These are phyloP conservation scores for Haberlea rhodopensis DNA, from an alignment of 257 asterid species.

Conservation along the genomic window DNA sequence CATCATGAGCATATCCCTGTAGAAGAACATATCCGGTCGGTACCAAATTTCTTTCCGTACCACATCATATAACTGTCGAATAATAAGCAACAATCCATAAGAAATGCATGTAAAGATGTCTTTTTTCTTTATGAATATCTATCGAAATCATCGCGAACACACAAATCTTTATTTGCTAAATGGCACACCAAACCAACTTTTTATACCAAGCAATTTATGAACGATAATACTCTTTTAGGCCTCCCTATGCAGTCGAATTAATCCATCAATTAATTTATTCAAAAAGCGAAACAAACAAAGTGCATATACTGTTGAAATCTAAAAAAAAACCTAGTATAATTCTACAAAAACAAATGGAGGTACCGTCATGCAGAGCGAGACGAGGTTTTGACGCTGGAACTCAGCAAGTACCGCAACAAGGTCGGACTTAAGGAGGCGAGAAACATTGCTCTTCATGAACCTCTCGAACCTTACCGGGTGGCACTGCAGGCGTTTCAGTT, in stretches of 20 bases:
- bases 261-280: not conserved
- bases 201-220: not conserved
- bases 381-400: conserved; percentile 87
- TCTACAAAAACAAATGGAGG: not conserved
- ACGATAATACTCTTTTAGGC: not conserved
- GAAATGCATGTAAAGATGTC: not conserved
- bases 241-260: not conserved
- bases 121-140: not conserved
- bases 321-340: not conserved
- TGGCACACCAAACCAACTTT: not conserved
- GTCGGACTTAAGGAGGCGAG: conserved; percentile 89
- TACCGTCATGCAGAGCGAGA: conserved; percentile 75
- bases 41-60: conserved; percentile 88
- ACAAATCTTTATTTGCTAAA: too few relatives aligned
- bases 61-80: conserved; percentile 61
- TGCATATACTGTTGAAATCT: not conserved
- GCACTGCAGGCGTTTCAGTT: conserved; percentile 78
- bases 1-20: conserved; percentile 93
- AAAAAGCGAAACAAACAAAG: not conserved
- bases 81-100: conserved; percentile 14
- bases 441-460: conserved; percentile 67
- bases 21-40: conserved; percentile 90
- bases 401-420: conserved; percentile 85
- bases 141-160: not conserved
- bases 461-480: conserved; percentile 62